Conservation (phyloP, 768 basidiomycete species). For the Boletus coccyginus region DNA sequence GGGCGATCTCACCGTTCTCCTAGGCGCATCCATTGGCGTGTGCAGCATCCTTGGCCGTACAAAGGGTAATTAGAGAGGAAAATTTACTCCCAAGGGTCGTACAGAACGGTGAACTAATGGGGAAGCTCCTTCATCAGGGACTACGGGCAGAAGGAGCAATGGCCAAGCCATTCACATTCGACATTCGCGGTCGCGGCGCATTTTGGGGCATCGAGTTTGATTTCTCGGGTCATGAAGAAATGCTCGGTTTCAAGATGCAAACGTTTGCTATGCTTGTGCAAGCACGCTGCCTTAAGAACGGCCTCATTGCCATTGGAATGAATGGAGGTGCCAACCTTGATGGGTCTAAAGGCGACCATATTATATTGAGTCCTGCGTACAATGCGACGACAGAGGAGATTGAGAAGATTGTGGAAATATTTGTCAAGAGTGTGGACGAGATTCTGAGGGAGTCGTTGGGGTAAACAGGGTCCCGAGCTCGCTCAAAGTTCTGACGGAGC, state of each 20-base stretch:
- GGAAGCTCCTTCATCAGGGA: constrained; percentile 50
- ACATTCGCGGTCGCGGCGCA: constrained; percentile 79
- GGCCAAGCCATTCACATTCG: constrained; percentile 67
- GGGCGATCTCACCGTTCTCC: constrained; percentile 4
- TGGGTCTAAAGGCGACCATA: constrained; percentile 69
- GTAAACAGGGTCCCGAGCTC: constrained; percentile 1
- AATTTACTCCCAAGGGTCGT: constrained; percentile 67
- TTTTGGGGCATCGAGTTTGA: constrained; percentile 89
- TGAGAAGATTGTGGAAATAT: constrained; percentile 60
- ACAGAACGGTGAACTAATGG: constrained; percentile 57
- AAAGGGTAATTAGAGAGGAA: constrained; percentile 65
- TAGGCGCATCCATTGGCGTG: constrained; percentile 76
- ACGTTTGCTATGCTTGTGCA: constrained; percentile 70
- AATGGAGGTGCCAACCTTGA: constrained; percentile 65
- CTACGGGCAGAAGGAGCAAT: constrained; percentile 53
- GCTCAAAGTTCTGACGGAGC: neutral
- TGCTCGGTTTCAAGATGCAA: constrained; percentile 49
- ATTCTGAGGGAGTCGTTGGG: constrained; percentile 42
- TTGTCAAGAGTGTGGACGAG: constrained; percentile 68
- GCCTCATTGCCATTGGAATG: constrained; percentile 72
- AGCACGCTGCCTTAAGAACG: constrained; percentile 63
- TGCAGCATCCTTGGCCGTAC: constrained; percentile 79
- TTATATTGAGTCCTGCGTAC: constrained; percentile 78
- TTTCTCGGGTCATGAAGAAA: constrained; percentile 44
- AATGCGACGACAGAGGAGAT: constrained; percentile 71